Evolutionary conservation across 805 yeast species (phyloP).

Genomic region (Candida ulmi): DNA sequence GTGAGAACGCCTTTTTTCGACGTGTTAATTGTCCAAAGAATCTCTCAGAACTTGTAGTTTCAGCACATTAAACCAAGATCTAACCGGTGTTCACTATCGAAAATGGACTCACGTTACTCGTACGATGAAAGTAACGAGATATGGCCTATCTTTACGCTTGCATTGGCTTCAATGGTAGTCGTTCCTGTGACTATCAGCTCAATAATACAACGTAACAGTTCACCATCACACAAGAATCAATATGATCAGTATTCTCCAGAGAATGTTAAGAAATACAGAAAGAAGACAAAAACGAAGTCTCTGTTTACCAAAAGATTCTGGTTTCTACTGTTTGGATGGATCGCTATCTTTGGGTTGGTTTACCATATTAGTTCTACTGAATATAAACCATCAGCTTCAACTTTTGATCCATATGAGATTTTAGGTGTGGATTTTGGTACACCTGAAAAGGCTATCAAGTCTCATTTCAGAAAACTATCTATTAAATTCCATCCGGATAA

Average conservation of each 20-base stretch:
- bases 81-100: neutral
- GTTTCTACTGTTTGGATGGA: conserved; percentile 22
- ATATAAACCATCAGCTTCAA: conserved; percentile 36
- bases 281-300: conserved; percentile 3
- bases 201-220: conserved; percentile 3
- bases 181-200: conserved; percentile 51
- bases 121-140: conserved; percentile 89
- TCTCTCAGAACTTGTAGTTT: too few species aligned
- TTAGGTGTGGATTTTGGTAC: conserved; percentile 69
- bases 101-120: conserved; percentile 47
- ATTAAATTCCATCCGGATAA: conserved; percentile 90
- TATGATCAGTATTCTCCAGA: conserved; percentile 5
- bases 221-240: conserved; percentile 12
- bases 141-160: conserved; percentile 87
- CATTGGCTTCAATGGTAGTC: conserved; percentile 60
- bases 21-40: too few species aligned
- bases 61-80: neutral
- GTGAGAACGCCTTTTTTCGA: neutral
- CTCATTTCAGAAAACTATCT: conserved; percentile 81
- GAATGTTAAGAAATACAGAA: conserved; percentile 20
- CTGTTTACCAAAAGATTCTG: conserved; percentile 3
- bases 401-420: conserved; percentile 89
- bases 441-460: conserved; percentile 69
- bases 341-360: conserved; percentile 31
- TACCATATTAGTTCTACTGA: conserved; percentile 25